Percentiles rank a stretch among this genome's conserved stretches.
Conservation (phyloP, 2,329 filamentous ascomycete species). For the Parastagonospora nodorum region DNA sequence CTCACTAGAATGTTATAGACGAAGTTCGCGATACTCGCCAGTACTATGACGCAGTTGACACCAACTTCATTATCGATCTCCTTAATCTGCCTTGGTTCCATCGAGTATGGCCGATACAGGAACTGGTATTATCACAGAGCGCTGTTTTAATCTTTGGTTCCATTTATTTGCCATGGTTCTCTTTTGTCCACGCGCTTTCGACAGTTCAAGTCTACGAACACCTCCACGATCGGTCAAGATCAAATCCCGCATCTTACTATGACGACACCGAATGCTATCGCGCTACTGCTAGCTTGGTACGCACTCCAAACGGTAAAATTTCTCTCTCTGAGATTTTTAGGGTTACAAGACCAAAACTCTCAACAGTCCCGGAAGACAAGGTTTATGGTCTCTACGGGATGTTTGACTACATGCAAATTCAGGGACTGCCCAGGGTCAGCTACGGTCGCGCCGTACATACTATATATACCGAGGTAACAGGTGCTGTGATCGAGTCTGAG, state of each 20-base stretch:
- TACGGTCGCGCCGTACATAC: background rate
- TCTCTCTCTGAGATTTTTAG: background rate
- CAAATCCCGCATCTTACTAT: background rate
- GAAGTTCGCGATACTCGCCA: background rate
- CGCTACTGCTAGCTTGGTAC: background rate
- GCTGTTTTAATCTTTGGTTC: background rate
- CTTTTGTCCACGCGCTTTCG: background rate
- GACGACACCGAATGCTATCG: background rate
- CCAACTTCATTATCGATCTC: background rate
- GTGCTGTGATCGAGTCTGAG: background rate
- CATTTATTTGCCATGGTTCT: background rate
- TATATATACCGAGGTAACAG: background rate
- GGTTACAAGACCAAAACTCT: background rate
- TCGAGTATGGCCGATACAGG: background rate
- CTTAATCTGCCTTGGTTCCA: conserved; percentile 1
- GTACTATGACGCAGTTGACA: background rate
- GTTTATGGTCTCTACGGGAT: background rate
- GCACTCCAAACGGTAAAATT: background rate
- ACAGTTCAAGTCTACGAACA: background rate
- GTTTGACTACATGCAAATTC: background rate
- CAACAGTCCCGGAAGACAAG: background rate
- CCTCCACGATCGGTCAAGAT: background rate
- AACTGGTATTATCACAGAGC: background rate
- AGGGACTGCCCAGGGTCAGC: background rate
- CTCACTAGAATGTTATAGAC: background rate